Evolutionary conservation across 2,329 filamentous ascomycete genomes (phyloP).

Genomic region (Xylaria digitata): DNA sequence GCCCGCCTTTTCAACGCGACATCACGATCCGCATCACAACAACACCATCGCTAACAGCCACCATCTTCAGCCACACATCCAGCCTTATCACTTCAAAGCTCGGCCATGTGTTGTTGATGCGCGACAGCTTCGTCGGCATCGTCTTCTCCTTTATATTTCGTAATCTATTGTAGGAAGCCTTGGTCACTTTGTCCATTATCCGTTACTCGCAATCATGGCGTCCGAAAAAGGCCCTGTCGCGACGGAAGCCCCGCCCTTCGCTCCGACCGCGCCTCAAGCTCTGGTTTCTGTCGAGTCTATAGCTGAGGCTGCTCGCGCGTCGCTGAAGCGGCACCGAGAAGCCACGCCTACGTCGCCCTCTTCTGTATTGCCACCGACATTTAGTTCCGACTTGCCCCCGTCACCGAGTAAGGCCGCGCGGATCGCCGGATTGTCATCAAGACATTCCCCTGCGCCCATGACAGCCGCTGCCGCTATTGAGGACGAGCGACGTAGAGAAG

Average conservation of each 20-base stretch:
- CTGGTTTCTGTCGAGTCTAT: constrained; percentile 55
- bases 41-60: constrained; percentile 51
- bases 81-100: constrained; percentile 48
- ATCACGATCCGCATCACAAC: constrained; percentile 47
- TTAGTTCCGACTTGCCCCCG: constrained; percentile 59
- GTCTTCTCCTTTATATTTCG: constrained; percentile 38
- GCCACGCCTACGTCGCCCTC: constrained; percentile 56
- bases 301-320: constrained; percentile 54
- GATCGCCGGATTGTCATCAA: constrained; percentile 56
- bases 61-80: constrained; percentile 52
- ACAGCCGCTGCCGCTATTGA: constrained; percentile 66
- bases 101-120: constrained; percentile 51
- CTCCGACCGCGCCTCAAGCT: constrained; percentile 51
- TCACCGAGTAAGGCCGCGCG: constrained; percentile 67
- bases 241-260: constrained; percentile 61
- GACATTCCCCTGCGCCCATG: constrained; percentile 60
- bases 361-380: constrained; percentile 47
- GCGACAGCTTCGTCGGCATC: constrained; percentile 43
- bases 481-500: constrained; percentile 63
- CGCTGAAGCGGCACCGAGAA: constrained; percentile 62
- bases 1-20: constrained; percentile 32
- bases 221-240: constrained; percentile 65
- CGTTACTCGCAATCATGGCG: constrained; percentile 58
- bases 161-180: constrained; percentile 44
- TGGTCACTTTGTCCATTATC: constrained; percentile 42